phyloP scores from a whole-genome alignment of 2,329 filamentous ascomycete genomes.

The Chaetomium sp. region DNA sequence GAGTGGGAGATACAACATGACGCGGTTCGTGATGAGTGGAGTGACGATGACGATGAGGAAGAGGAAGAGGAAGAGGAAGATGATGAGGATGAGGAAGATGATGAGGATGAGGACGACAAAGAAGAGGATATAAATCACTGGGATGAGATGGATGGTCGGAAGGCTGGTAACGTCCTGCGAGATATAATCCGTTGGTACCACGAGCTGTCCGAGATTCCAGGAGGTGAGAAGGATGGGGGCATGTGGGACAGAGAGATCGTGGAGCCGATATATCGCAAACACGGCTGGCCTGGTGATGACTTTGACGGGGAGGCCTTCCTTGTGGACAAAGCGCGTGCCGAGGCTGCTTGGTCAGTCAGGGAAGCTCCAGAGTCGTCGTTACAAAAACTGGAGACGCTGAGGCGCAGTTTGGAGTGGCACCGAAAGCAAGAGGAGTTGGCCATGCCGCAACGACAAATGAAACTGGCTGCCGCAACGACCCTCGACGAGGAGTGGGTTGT shows the following conservation, averaged over 20 bases:
- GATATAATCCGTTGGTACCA: slow-evolving; percentile 32
- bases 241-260: slow-evolving; percentile 19
- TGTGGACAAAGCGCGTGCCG: slow-evolving; percentile 16
- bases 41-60: slow-evolving; percentile 13
- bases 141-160: slow-evolving; percentile 23
- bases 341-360: too few species aligned
- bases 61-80: background rate
- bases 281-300: slow-evolving; percentile 31
- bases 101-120: slow-evolving; percentile 10
- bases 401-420: background rate
- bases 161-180: slow-evolving; percentile 25
- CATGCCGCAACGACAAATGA: background rate
- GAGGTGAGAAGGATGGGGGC: slow-evolving; percentile 7
- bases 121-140: slow-evolving; percentile 13
- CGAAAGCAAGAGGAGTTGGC: background rate
- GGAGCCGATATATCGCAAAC: slow-evolving; percentile 29
- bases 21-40: too few species aligned
- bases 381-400: background rate
- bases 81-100: background rate
- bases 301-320: slow-evolving; percentile 34
- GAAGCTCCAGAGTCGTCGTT: background rate
- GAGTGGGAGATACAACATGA: slow-evolving; percentile 5
- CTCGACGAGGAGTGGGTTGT: slow-evolving; percentile 25
- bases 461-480: background rate
- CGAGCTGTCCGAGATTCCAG: slow-evolving; percentile 29